Percentiles rank a stretch among this genome's conserved stretches.
These are phyloP conservation scores for Aspergillus sparsus DNA, from an alignment of 495 filamentous ascomycete genomes.

Conservation along the genomic window DNA sequence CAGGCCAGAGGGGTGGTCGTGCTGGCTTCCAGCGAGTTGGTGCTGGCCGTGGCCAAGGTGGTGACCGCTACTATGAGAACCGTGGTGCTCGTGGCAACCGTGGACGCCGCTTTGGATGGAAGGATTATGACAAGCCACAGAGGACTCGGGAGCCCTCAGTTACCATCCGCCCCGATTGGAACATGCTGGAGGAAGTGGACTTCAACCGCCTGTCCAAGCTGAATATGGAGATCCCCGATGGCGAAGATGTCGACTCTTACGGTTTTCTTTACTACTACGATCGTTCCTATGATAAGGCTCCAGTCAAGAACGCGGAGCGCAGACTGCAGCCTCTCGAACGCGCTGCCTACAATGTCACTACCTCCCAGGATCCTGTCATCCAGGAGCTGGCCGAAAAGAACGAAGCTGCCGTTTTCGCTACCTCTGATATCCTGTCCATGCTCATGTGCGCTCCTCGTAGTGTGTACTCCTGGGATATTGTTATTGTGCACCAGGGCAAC, in stretches of 20 bases:
- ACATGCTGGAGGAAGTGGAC: constrained; percentile 96
- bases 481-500: constrained; percentile 85
- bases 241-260: constrained; percentile 92
- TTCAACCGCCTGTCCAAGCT: constrained; percentile 93
- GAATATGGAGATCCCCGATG: constrained; percentile 89
- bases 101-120: constrained; percentile 94
- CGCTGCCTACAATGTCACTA: constrained; percentile 96
- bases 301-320: constrained; percentile 82
- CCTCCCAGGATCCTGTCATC: constrained; percentile 91
- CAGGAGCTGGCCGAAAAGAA: constrained; percentile 96
- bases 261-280: constrained; percentile 99
- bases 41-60: constrained; percentile 59
- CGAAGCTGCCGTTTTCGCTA: constrained; percentile 95
- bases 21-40: constrained; percentile 68
- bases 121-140: constrained; percentile 97
- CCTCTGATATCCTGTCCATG: constrained; percentile 96
- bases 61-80: constrained; percentile 64
- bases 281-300: constrained; percentile 86
- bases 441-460: constrained; percentile 96
- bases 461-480: constrained; percentile 96
- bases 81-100: constrained; percentile 54
- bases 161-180: constrained; percentile 92
- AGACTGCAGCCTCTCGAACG: constrained; percentile 86
- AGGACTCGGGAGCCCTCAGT: constrained; percentile 93
- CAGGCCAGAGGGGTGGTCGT: constrained; percentile 50